A percentile compares a stretch with the other conserved stretches of the same genome.
These are phyloP conservation scores for Powellomyces hirtus DNA, from an alignment of 192 early-diverging fungal genomes.

Conservation along the genomic window DNA sequence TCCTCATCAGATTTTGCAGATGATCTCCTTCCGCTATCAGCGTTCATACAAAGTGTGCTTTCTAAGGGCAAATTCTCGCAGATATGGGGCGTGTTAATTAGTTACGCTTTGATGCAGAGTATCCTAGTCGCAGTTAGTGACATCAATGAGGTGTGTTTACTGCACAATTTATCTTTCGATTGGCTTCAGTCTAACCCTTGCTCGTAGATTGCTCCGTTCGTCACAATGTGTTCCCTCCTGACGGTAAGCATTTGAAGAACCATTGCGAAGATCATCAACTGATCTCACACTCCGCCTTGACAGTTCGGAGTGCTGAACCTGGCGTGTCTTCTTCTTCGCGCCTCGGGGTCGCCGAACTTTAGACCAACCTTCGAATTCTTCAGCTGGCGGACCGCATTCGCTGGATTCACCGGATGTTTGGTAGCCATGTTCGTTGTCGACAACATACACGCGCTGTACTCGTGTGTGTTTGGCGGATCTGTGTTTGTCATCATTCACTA, in stretches of 20 bases:
- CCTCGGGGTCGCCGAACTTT: constrained; percentile 22
- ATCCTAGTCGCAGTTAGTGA: constrained; percentile 11
- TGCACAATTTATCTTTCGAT: no score
- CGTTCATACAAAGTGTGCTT: constrained; percentile 1
- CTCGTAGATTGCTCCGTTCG: constrained; percentile 19
- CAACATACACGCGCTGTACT: constrained; percentile 20
- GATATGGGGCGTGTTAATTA: constrained; percentile 8
- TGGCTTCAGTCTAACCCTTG: background rate
- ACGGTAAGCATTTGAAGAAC: constrained; percentile 19
- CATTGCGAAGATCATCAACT: no score
- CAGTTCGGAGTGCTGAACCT: constrained; percentile 25
- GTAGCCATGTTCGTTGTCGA: constrained; percentile 24
- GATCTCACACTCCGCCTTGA: background rate
- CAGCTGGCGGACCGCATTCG: constrained; percentile 17
- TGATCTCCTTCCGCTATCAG: constrained; percentile 3
- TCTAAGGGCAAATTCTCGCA: background rate
- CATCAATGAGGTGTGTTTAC: constrained; percentile 26
- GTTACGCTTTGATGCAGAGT: constrained; percentile 6
- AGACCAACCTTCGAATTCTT: constrained; percentile 19
- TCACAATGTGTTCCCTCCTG: constrained; percentile 23
- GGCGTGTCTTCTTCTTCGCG: constrained; percentile 17
- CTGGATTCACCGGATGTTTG: constrained; percentile 17
- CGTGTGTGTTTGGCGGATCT: constrained; percentile 8
- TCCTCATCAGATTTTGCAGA: background rate
- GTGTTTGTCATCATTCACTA: constrained; percentile 17